Percentiles rank a stretch among this genome's conserved stretches.
Conservation (phyloP, 805 yeast species). For the Kuraishia molischiana region DNA sequence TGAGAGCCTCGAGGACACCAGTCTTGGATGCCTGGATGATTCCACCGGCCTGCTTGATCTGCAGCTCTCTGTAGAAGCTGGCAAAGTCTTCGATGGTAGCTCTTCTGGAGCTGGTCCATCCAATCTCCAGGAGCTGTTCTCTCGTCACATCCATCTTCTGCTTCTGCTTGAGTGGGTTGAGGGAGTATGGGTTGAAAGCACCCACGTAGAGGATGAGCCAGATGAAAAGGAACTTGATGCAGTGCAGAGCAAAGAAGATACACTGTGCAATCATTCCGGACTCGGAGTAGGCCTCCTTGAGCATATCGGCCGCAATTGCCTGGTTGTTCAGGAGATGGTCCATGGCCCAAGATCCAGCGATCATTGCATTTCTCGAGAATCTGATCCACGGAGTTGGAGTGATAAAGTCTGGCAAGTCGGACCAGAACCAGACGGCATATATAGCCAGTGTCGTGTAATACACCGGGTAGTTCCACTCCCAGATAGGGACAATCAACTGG, state of each 20-base stretch:
- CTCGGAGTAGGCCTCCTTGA: conserved; percentile 35
- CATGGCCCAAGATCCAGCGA: conserved; percentile 16
- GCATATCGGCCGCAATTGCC: conserved; percentile 33
- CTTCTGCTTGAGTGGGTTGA: conserved; percentile 29
- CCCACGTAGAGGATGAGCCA: conserved; percentile 59
- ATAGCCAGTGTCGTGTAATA: conserved; percentile 27
- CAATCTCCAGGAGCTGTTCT: conserved; percentile 54
- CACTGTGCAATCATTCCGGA: conserved; percentile 41
- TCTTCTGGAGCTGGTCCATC: conserved; percentile 93
- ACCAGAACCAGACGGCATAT: conserved; percentile 70
- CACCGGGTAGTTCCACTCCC: conserved; percentile 40
- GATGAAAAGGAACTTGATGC: conserved; percentile 47
- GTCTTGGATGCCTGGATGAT: conserved; percentile 65
- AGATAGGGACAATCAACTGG: conserved; percentile 71
- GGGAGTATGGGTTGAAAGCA: conserved; percentile 62
- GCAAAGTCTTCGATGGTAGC: conserved; percentile 63
- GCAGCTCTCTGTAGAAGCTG: conserved; percentile 53
- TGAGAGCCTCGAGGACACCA: conserved; percentile 56
- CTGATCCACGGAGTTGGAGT: conserved; percentile 92
- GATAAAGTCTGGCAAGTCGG: conserved; percentile 83
- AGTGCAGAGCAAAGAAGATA: conserved; percentile 64
- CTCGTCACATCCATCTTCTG: conserved; percentile 26
- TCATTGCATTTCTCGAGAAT: conserved; percentile 51
- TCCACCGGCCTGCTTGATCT: conserved; percentile 62
- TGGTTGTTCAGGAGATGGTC: conserved; percentile 24